Conservation (phyloP, 768 basidiomycete genomes). For the Suillus decipiens region DNA sequence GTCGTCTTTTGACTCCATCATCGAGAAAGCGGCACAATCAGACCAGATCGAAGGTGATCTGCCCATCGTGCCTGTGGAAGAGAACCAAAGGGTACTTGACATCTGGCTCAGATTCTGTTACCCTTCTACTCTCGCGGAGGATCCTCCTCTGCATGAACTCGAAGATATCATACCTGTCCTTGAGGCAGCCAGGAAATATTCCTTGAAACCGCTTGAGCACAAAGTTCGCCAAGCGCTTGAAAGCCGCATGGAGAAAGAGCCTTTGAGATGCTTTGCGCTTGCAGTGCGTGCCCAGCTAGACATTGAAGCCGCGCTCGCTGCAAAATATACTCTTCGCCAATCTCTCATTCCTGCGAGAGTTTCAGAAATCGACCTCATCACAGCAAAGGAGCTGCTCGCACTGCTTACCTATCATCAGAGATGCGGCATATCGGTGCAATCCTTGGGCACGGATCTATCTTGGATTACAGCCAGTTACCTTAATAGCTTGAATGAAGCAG, state of each 20-base stretch:
- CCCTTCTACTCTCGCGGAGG: slow-evolving; percentile 15
- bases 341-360: slow-evolving; percentile 20
- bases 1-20: slow-evolving; percentile 35
- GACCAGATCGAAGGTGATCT: slow-evolving; percentile 13
- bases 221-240: slow-evolving; percentile 20
- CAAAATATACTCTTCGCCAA: slow-evolving; percentile 22
- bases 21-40: slow-evolving; percentile 24
- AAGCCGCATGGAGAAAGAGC: slow-evolving; percentile 17
- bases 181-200: slow-evolving; percentile 10
- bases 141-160: slow-evolving; percentile 7
- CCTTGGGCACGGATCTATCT: slow-evolving; percentile 7
- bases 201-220: slow-evolving; percentile 10
- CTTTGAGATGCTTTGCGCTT: slow-evolving; percentile 30
- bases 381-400: slow-evolving; percentile 21
- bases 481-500: background rate
- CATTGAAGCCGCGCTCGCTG: slow-evolving; percentile 24
- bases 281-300: slow-evolving; percentile 23
- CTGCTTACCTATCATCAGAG: slow-evolving; percentile 17
- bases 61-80: slow-evolving; percentile 12
- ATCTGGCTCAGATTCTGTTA: slow-evolving; percentile 17
- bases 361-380: slow-evolving; percentile 26
- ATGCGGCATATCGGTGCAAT: slow-evolving; percentile 6
- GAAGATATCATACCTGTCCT: slow-evolving; percentile 9
- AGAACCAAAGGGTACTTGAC: slow-evolving; percentile 14
- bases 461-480: slow-evolving; percentile 6